phyloP scores from a whole-genome alignment of 805 yeast genomes.

The Saccharomycopsis schoenii region DNA sequence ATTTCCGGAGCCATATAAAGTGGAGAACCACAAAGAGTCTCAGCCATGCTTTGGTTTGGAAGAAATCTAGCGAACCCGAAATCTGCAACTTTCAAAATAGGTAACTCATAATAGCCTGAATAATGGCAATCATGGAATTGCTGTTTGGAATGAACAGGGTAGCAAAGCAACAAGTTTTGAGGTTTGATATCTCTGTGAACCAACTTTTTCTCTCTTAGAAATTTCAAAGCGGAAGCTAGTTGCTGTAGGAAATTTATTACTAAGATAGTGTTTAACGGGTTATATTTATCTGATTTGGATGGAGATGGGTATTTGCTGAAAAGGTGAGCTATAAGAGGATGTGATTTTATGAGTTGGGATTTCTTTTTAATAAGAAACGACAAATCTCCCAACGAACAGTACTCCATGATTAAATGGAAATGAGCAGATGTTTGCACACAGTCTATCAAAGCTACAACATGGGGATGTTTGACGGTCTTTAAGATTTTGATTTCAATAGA shows the following conservation, averaged over 20 bases:
- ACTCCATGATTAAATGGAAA: slow-evolving; percentile 90
- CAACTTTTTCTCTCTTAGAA: slow-evolving; percentile 70
- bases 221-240: slow-evolving; percentile 72
- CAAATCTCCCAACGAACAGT: slow-evolving; percentile 90
- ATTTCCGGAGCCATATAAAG: slow-evolving; percentile 99
- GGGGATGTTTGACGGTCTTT: slow-evolving; percentile 84
- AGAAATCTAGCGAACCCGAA: slow-evolving; percentile 94
- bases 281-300: slow-evolving; percentile 35
- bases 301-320: slow-evolving; percentile 81
- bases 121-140: slow-evolving; percentile 47
- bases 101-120: slow-evolving; percentile 81
- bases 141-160: slow-evolving; percentile 60
- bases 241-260: slow-evolving; percentile 83
- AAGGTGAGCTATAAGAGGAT: slow-evolving; percentile 70
- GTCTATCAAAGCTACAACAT: slow-evolving; percentile 79
- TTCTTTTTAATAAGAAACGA: slow-evolving; percentile 77
- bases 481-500: slow-evolving; percentile 88
- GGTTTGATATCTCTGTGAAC: slow-evolving; percentile 96
- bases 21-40: slow-evolving; percentile 95
- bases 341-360: slow-evolving; percentile 57
- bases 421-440: slow-evolving; percentile 69
- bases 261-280: slow-evolving; percentile 71
- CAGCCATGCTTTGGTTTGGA: slow-evolving; percentile 91
- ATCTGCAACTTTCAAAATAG: slow-evolving; percentile 88
- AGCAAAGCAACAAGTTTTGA: slow-evolving; percentile 71